phyloP scores from a whole-genome alignment of 805 yeast genomes.

The Myxozyma vanderwaltii region DNA sequence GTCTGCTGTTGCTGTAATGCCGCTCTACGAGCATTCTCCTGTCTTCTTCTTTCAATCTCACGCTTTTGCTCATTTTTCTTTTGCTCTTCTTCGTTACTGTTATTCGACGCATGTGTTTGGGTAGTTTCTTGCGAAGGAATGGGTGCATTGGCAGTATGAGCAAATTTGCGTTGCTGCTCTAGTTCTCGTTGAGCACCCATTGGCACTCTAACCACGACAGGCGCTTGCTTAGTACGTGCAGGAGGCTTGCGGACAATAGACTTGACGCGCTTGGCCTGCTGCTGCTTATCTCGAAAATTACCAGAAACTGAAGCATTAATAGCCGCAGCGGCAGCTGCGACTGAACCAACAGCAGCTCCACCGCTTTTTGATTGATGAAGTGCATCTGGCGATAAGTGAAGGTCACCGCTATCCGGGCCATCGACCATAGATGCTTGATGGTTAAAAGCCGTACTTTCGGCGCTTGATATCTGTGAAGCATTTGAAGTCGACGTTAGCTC shows the following conservation, averaged over 20 bases:
- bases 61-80: conserved; percentile 24
- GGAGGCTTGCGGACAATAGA: conserved; percentile 28
- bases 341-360: not conserved
- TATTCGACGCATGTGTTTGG: not conserved
- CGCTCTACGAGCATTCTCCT: conserved; percentile 29
- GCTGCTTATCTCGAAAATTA: conserved; percentile 2
- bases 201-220: conserved; percentile 36
- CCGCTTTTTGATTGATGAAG: not conserved
- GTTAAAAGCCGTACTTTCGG: not conserved
- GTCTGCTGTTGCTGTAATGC: conserved; percentile 12
- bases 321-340: conserved; percentile 9
- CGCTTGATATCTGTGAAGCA: not conserved
- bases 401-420: conserved; percentile 16
- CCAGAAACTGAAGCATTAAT: not conserved
- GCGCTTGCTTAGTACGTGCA: conserved; percentile 30
- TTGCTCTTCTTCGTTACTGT: conserved; percentile 9
- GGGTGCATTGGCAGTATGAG: conserved; percentile 16
- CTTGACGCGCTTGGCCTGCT: conserved; percentile 21
- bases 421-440: conserved; percentile 16
- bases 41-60: conserved; percentile 31
- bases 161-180: conserved; percentile 36
- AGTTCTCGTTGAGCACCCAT: conserved; percentile 36
- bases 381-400: conserved; percentile 19
- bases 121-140: not conserved
- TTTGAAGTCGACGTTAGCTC: not conserved